Base-by-base conservation (phyloP, 139 green algal genomes). In the Limnomonas spitsbergensis region DNA sequence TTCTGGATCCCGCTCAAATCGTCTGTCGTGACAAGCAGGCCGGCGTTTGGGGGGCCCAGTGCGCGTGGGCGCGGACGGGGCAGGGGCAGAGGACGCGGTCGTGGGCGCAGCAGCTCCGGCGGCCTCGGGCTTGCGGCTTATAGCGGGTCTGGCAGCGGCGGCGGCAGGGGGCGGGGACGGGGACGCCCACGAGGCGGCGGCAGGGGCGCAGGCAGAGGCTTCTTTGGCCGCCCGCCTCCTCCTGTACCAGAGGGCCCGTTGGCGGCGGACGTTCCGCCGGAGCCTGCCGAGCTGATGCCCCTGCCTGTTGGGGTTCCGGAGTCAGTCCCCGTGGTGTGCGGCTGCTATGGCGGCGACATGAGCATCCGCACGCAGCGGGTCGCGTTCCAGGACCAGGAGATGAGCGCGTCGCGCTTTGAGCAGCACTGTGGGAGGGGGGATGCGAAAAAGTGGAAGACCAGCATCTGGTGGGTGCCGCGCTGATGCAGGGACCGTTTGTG, bases 381-480 rank as follows among this genome's bases (percentile, higher is more conserved):
- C 54, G 2, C 78, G 35, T 82, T 90, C 31, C 69, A 82, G 0
- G 89, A 78, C 0, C 2, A 81, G 40, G 78, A 89, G 75, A 88
- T 95, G 71, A 82, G 87, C 3, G 86, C 90, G 27, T 88, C 82
- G 3, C 74, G 78, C 40, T 96, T 96, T 81, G 91, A 95, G 91
- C 69, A 85, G 61, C 26, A 94, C 26, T 93, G 89, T 61, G 93
- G 93, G 35, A 90, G 88, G 79, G 90, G 83, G 0, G 88, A 94
- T 20, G 89, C 93, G 54, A 97, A 95, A 83, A 97, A 97, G 82
- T 97, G 93, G 93, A 95, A 95, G 88, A 81, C 40, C 56, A 93
- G 84, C 73, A 54, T 97, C 7, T 94, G 81, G 83, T 86, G 75
- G 29, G 68, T 79, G 20, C 20, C 47, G 14, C n/a, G n/a, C n/a